phyloP scores from a whole-genome alignment of 805 yeast genomes.

The Nakazawaea anatomiae region DNA sequence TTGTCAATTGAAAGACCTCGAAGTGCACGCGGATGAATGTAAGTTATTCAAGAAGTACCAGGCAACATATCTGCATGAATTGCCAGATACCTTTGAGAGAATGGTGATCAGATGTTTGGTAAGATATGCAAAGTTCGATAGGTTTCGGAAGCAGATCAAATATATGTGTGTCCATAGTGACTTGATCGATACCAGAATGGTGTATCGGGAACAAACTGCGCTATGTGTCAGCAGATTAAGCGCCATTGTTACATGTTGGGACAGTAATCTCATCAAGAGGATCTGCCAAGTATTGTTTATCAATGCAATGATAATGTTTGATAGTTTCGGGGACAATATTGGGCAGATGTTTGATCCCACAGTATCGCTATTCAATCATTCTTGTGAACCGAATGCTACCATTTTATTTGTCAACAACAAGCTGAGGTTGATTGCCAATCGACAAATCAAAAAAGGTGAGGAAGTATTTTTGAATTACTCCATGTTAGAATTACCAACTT shows the following conservation, averaged over 20 bases:
- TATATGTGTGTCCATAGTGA: background rate
- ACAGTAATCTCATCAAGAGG: background rate
- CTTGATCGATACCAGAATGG: background rate
- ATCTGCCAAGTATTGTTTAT: constrained; percentile 16
- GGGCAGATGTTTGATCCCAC: constrained; percentile 31
- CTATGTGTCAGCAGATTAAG: background rate
- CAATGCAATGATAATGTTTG: constrained; percentile 24
- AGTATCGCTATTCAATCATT: constrained; percentile 33
- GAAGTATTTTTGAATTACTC: constrained; percentile 28
- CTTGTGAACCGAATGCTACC: constrained; percentile 31
- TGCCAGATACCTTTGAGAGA: background rate
- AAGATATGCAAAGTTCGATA: background rate
- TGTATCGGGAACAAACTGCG: background rate
- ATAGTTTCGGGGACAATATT: constrained; percentile 20
- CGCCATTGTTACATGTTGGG: background rate
- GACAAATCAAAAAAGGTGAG: constrained; percentile 16
- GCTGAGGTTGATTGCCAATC: constrained; percentile 16
- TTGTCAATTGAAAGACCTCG: constrained; percentile 12
- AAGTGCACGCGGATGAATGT: constrained; percentile 15
- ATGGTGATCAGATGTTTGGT: background rate
- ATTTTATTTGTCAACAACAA: constrained; percentile 17
- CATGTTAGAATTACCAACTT: constrained; percentile 21
- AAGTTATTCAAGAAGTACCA: constrained; percentile 7
- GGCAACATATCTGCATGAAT: background rate
- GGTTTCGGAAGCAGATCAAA: background rate